Evolutionary conservation across 2,329 filamentous ascomycete species (phyloP), one percentile per base, ranked within the genome.

Genomic region (Paraconiothyrium sp.): DNA sequence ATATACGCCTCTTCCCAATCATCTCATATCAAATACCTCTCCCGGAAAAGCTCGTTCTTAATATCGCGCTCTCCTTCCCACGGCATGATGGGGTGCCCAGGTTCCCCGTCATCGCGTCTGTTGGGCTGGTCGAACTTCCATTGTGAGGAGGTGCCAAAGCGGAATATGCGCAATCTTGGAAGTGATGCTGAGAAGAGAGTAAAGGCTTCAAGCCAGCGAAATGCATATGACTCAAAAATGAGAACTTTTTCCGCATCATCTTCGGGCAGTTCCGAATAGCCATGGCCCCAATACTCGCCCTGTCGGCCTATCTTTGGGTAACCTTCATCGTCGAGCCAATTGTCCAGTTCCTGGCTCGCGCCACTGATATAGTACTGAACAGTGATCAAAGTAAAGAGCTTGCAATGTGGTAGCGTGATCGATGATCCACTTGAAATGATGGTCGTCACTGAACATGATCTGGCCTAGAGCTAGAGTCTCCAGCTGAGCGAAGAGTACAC

Each of bases 341-440:
- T 30, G 6, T 34, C 22, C 11, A 27, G 54, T 3, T n/a, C 4
- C 24, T 58, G 44, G 10, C 37, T 22, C 7, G 22, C 37, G 2
- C 52, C 59, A 30, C 47, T 57, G 56, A n/a, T 59, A 60, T 10
- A 62, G 13, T 14, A 62, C 57, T 16, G 59, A 57, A 30, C 62
- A 64, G 13, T 59, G 56, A 37, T 64, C 62, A 16, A 64, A 39
- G 39, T 64, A 59, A 2, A 62, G 48, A 39, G 57, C 59, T 10
- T 52, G 44, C 11, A 64, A 41, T 8, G 59, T 64, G 1, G n/a
- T 27, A 27, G 24, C 5, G 37, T 64, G 62, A 20, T 54, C 54
- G 22, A 58, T 34, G 9, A 64, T 64, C 62, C 62, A 64, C 32
- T 62, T 52, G 27, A 64, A 34, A 35, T 59, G 62, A 11, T n/a